Percentiles rank a stretch among this genome's conserved stretches.
phyloP scores from a whole-genome alignment of 2,329 filamentous ascomycete species.

The Chrysoporthe austroafricana region DNA sequence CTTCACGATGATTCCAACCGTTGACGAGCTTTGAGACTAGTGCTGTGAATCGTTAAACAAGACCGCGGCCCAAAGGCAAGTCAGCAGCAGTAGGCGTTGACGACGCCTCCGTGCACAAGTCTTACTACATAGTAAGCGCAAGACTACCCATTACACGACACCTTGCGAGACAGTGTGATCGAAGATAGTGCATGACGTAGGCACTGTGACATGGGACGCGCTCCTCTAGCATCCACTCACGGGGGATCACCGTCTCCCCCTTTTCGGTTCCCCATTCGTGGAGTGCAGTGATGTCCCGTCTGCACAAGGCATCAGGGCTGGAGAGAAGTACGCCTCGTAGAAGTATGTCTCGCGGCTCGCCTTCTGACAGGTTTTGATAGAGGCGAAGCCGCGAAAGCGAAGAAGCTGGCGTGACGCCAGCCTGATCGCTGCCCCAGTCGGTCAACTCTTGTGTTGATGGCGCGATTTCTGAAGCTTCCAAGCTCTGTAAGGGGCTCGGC shows the following conservation, averaged over 20 bases:
- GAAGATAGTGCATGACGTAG: background rate
- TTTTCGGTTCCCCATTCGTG: constrained; percentile 23
- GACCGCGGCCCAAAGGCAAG: constrained; percentile 18
- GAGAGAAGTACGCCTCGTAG: constrained; percentile 5
- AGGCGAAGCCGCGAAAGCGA: background rate
- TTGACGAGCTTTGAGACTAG: constrained; percentile 6
- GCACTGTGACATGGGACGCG: constrained; percentile 20
- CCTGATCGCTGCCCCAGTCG: background rate
- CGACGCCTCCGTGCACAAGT: constrained; percentile 7
- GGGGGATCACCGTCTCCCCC: constrained; percentile 22
- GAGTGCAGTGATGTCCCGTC: constrained; percentile 1
- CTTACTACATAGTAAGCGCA: constrained; percentile 8
- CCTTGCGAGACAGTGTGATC: background rate
- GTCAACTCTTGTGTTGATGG: background rate
- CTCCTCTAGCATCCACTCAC: background rate
- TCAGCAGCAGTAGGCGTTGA: constrained; percentile 20
- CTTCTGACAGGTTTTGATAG: background rate
- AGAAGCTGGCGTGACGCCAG: constrained; percentile 16
- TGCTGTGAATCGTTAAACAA: constrained; percentile 22
- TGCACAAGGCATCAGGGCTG: constrained; percentile 22
- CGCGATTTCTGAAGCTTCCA: constrained; percentile 1
- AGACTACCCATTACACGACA: constrained; percentile 3
- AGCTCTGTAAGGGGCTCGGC: constrained; percentile 12
- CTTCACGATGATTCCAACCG: background rate
- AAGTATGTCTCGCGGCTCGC: background rate